Base-by-base conservation (phyloP, 2,329 filamentous ascomycete genomes). In the Ceratocystis alfenasii region DNA sequence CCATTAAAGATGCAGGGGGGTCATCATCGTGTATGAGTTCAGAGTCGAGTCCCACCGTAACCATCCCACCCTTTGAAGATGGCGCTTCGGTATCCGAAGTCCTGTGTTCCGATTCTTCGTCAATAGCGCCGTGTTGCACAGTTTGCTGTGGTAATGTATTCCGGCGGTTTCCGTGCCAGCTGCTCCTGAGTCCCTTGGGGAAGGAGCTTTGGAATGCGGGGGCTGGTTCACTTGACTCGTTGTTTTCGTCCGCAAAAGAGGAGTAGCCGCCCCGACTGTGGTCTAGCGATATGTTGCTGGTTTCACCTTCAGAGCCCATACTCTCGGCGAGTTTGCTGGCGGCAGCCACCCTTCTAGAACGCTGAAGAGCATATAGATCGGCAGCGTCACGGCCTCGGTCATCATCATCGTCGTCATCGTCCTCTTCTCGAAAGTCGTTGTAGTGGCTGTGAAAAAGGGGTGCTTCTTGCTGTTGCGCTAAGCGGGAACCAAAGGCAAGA, bases 381-480 rank as follows among this genome's bases (percentile, higher is more conserved):
- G 91, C 91, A 44, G 93, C 89, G 73, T 97, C 93, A 65, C 91
- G 81, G 71, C 95, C 89, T 71, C 90, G 87, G 75, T 96, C 91
- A 71, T 90, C 88, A 74, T 94, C 92, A 74, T 94, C 92, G 75
- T 96, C 91, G 71, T 94, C 92, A 68, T 97, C 93, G 69, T 96
- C 92, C 72, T 95, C 90, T 75, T 96, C 92, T 68, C 88, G 86
- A 69, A 95, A 94, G 72, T 95, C 90, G 74, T 96, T 91, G 17
- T 91, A 84, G 3, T 89, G 87, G 72, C 90, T 95, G 75, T 94
- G 91, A 75, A 99, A 97, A n/a, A 99, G 80, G 65, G 94, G 94
- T 8, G 93, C 92, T 70, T 91, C 89, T 67, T 89, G 87, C 22
- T 80, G 80, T 57, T 84, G 80, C 3, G 87, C 83, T 68, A 88